Evolutionary conservation across 768 basidiomycete genomes (phyloP), one percentile per base, ranked within the genome.

Genomic region (Mycena indigotica): DNA sequence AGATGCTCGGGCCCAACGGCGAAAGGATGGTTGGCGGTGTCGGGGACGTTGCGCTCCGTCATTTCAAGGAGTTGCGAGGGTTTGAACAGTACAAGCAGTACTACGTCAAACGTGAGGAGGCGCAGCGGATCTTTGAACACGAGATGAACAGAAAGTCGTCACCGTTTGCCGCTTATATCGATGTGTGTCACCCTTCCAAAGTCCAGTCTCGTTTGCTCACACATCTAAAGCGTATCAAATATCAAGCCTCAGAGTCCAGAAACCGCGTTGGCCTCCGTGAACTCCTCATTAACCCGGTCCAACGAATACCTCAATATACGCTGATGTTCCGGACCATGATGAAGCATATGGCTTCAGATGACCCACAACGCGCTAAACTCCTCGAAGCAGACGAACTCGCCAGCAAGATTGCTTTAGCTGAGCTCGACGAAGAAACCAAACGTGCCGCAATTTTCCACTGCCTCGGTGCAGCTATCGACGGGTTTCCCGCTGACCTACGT

Each of bases 211-310:
- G 53, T 61, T 23, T 46, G 25, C 29, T 21, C 55, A 50, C 58
- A 46, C 40, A 50, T 58, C 56, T 54, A 17, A 65, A 95, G 91
- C 87, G 87, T 56, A 87, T 93, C 71, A 95, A 96, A 77, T 96
- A 95, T 69, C 85, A 88, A 61, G 84, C 84, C 16, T 76, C 84
- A 21, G 91, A 91, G 63, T 71, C 80, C 28, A 81, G 81, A 65
- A 94, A 91, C 69, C 90, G 93, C 38, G 83, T 96, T 55, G 94
- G 92, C 41, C 77, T 98, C 53, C 83, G 95, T 25, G 95, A 96
- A 69, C 83, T 97, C 49, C 80, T 98, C 21, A 96, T 96, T 87
- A 95, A 98, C 64, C 95, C 95, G 16, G 93, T 97, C 4, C 95
- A 98, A 67, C 86, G 95, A 29, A 93, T 98, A 66, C 95, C 95